A percentile compares a stretch with the other conserved stretches of the same genome.
Evolutionary conservation across 208 protist genomes (phyloP).

Genomic region (Strigomonas culicis): DNA sequence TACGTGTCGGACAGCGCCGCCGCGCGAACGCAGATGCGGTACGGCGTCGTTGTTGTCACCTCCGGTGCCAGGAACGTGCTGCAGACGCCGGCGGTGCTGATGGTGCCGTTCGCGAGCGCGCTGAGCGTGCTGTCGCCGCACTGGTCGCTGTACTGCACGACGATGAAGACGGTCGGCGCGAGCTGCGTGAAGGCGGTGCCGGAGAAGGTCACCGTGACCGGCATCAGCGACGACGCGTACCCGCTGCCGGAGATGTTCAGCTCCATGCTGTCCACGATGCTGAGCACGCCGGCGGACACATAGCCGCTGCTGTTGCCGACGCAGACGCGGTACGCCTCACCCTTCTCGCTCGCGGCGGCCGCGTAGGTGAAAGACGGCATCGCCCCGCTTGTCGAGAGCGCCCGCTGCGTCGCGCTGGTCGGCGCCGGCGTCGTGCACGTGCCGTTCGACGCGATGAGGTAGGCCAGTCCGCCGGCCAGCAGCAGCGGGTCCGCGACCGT

Average conservation of each 20-base stretch:
- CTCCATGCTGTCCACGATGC: constrained; percentile 19
- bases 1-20: constrained; percentile 20
- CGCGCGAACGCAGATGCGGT: constrained; percentile 25
- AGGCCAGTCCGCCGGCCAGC: constrained; percentile 21
- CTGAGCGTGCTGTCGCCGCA: constrained; percentile 18
- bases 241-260: constrained; percentile 19
- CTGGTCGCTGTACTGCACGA: constrained; percentile 15
- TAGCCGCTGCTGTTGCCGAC: constrained; percentile 19
- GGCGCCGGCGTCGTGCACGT: constrained; percentile 15
- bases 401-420: constrained; percentile 11
- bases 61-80: constrained; percentile 25
- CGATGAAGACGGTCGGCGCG: constrained; percentile 22
- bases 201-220: constrained; percentile 27
- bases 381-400: constrained; percentile 9
- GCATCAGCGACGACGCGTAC: constrained; percentile 23
- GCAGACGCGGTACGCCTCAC: constrained; percentile 31
- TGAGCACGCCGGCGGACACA: constrained; percentile 25
- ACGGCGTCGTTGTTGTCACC: background rate
- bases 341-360: constrained; percentile 6
- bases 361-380: constrained; percentile 27
- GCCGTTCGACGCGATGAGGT: constrained; percentile 14
- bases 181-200: constrained; percentile 17
- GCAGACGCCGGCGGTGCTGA: constrained; percentile 17
- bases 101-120: constrained; percentile 23
- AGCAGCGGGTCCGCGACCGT: constrained; percentile 27